Evolutionary conservation across 805 yeast species (phyloP).

Genomic region (Pachysolen tannophilus): DNA sequence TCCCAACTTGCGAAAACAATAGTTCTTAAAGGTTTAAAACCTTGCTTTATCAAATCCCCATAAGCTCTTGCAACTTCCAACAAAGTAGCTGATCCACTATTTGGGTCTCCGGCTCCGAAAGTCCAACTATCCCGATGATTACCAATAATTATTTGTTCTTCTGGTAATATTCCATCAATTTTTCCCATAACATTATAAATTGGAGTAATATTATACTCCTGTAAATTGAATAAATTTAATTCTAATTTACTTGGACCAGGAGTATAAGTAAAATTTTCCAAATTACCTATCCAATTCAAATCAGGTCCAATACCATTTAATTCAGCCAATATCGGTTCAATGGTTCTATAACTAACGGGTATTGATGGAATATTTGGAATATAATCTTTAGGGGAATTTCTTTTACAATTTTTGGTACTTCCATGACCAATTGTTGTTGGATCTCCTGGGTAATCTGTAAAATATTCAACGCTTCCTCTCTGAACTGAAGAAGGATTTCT

Average conservation of each 20-base stretch:
- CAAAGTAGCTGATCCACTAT: conserved; percentile 40
- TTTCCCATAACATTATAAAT: conserved; percentile 42
- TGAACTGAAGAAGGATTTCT: conserved; percentile 54
- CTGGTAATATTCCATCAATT: conserved; percentile 46
- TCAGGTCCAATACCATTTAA: conserved; percentile 30
- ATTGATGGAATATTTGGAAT: conserved; percentile 48
- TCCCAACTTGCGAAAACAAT: conserved; percentile 33
- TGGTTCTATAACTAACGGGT: conserved; percentile 37
- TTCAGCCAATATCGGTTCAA: conserved; percentile 29
- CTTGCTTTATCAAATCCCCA: conserved; percentile 32
- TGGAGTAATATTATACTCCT: conserved; percentile 32
- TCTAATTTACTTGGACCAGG: conserved; percentile 35
- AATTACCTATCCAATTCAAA: conserved; percentile 30
- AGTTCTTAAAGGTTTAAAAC: conserved; percentile 35
- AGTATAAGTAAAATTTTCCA: conserved; percentile 33
- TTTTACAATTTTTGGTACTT: conserved; percentile 33
- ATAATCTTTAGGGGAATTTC: conserved; percentile 30
- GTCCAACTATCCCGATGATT: conserved; percentile 47
- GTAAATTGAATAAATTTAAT: conserved; percentile 33
- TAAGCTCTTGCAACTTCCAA: conserved; percentile 48
- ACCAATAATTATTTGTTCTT: conserved; percentile 48
- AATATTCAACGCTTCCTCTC: conserved; percentile 51
- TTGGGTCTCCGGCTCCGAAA: conserved; percentile 40
- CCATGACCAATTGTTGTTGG: conserved; percentile 74
- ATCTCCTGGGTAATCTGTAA: conserved; percentile 62